A percentile compares a stretch with the other conserved stretches of the same genome.
These are phyloP conservation scores for Strobilomyces dryophilus DNA, from an alignment of 768 basidiomycete species.

Conservation along the genomic window DNA sequence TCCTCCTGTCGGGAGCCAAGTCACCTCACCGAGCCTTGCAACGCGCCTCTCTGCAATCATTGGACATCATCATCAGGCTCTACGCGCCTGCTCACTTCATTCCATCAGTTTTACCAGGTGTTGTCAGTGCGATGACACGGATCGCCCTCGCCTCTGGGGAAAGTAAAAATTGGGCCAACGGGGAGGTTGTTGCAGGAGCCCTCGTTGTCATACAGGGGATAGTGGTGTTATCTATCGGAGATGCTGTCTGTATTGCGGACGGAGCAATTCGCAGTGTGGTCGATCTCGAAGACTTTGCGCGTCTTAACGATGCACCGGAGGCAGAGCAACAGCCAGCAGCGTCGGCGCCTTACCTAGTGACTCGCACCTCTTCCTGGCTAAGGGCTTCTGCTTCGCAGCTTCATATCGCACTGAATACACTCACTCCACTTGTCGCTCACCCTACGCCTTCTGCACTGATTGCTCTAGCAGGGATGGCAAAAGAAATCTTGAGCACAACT, in stretches of 20 bases:
- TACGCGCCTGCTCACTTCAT: slow-evolving; percentile 50
- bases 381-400: slow-evolving; percentile 79
- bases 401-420: slow-evolving; percentile 72
- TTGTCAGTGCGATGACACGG: slow-evolving; percentile 73
- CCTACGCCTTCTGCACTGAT: slow-evolving; percentile 61
- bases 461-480: slow-evolving; percentile 55
- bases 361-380: slow-evolving; percentile 74
- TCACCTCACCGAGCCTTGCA: slow-evolving; percentile 63
- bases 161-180: slow-evolving; percentile 67
- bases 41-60: slow-evolving; percentile 52
- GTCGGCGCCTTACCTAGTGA: slow-evolving; percentile 43
- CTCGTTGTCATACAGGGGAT: slow-evolving; percentile 52
- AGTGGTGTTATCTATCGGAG: slow-evolving; percentile 58
- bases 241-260: slow-evolving; percentile 59
- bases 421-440: slow-evolving; percentile 70
- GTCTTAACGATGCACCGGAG: slow-evolving; percentile 21
- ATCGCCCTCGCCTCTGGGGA: slow-evolving; percentile 53
- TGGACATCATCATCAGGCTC: slow-evolving; percentile 46
- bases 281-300: slow-evolving; percentile 60
- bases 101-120: slow-evolving; percentile 79
- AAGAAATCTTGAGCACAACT: slow-evolving; percentile 49
- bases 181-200: slow-evolving; percentile 57
- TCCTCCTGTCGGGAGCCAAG: slow-evolving; percentile 55
- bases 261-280: slow-evolving; percentile 53
- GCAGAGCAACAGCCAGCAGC: slow-evolving; percentile 18